A percentile compares a stretch with the other conserved stretches of the same genome.
These are phyloP conservation scores for Zymoseptoria crescenta DNA, from an alignment of 2,329 filamentous ascomycete species.

Conservation along the genomic window DNA sequence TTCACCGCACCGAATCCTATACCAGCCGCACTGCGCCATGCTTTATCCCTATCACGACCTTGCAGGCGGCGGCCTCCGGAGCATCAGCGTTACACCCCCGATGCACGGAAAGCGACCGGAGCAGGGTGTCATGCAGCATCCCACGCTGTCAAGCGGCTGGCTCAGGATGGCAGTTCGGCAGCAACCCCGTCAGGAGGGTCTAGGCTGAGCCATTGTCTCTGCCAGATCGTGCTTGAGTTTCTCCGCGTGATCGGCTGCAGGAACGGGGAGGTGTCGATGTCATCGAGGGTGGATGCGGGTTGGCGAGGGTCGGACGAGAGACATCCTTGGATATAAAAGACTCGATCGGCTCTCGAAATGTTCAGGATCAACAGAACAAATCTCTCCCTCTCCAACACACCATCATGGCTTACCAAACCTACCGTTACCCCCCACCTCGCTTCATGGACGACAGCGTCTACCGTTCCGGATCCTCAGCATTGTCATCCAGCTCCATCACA, in stretches of 20 bases:
- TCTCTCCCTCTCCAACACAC: not conserved
- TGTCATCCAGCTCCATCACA: not conserved
- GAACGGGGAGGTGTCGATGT: not conserved
- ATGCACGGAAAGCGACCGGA: not conserved
- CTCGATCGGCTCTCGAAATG: not conserved
- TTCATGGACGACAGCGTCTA: constrained; percentile 18
- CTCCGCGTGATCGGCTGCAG: not conserved
- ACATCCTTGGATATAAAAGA: not conserved
- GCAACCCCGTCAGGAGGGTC: not conserved
- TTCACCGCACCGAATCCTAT: not conserved
- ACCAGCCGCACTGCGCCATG: not conserved
- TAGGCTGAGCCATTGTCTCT: not conserved
- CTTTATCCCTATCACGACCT: not conserved
- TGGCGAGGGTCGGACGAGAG: not conserved
- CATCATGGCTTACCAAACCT: not conserved
- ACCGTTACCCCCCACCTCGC: constrained; percentile 1
- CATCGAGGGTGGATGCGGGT: not conserved
- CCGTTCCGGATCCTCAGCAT: constrained; percentile 9
- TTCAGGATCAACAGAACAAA: too few relatives aligned
- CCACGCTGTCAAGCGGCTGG: not conserved
- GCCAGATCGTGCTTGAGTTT: not conserved
- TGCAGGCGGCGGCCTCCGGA: not conserved
- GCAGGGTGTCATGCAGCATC: not conserved
- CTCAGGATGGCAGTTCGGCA: not conserved
- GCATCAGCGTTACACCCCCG: not conserved